Percentiles rank a stretch among this genome's conserved stretches.
Conservation (phyloP, 306 rosid genomes). For the Corylus avellana region DNA sequence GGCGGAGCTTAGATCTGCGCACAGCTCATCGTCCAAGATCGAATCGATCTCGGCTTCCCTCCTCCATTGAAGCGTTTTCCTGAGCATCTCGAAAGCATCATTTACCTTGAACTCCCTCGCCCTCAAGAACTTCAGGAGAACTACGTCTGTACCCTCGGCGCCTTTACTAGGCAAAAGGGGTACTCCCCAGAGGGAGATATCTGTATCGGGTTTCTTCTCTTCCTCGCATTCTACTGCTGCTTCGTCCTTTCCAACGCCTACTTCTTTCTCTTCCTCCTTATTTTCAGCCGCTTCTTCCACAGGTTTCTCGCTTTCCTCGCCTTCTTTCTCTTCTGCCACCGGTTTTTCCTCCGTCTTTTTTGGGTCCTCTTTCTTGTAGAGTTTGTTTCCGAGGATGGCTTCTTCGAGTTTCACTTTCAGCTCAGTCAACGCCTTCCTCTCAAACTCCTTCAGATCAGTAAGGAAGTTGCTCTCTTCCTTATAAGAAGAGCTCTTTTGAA, state of each 20-base stretch:
- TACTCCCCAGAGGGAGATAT: slow-evolving; percentile 74
- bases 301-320: neutral
- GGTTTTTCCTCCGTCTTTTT: slow-evolving; percentile 16
- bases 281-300: slow-evolving; percentile 4
- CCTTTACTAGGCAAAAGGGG: slow-evolving; percentile 53
- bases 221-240: slow-evolving; percentile 4
- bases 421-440: slow-evolving; percentile 45
- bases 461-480: slow-evolving; percentile 54
- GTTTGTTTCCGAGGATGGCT: slow-evolving; percentile 30
- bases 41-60: slow-evolving; percentile 64
- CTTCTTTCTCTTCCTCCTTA: slow-evolving; percentile 12
- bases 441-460: slow-evolving; percentile 51
- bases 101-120: slow-evolving; percentile 87
- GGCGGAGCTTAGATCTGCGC: slow-evolving; percentile 60
- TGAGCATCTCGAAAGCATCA: slow-evolving; percentile 69
- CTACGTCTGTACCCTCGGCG: slow-evolving; percentile 65
- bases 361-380: slow-evolving; percentile 28
- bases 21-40: slow-evolving; percentile 54
- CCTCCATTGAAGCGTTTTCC: slow-evolving; percentile 71
- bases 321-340: slow-evolving; percentile 10
- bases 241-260: neutral
- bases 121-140: slow-evolving; percentile 73
- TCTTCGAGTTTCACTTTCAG: slow-evolving; percentile 51
- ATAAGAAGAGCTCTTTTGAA: slow-evolving; percentile 46
- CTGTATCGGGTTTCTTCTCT: slow-evolving; percentile 25